Base-by-base conservation (phyloP, 169 alveolate species). In the Theileria annulata region DNA sequence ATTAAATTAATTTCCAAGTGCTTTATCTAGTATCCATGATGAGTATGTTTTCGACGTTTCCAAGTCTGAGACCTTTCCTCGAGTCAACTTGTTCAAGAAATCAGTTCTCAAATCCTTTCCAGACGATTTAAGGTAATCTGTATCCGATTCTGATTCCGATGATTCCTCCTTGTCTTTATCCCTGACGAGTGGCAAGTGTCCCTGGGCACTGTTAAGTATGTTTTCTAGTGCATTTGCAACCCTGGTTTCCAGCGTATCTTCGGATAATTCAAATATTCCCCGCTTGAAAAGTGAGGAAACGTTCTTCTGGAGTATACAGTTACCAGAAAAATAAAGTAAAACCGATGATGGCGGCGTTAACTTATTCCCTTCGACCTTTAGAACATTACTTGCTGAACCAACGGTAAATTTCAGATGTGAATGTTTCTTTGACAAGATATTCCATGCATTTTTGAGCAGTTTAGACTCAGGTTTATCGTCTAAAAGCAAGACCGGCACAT, bases 11-110 rank as follows among this genome's bases (percentile, higher is more conserved):
- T 64, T 3, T 5, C 51, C 28, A 25, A 64, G 15, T 2, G 88
- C 88, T 12, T 77, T 70, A 23, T 80, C 88, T 19, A 80, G 35
- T 31, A 80, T 77, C 88, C 88, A 80, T 8, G 88, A 80, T 0
- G 88, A 62, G 67, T 80, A 80, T 27, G 88, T 62, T 51, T 80
- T 80, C 6, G 88, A 80, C 31, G 64, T 73, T 23, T 54, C 23
- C 25, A 21, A 47, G 25, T 58, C 27, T 0, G 74, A 27, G 25
- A 28, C 2, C 25, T 49, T 59, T 9, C 67, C 69, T 15, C 75
- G 71, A 0, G 79, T 19, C 28, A 79, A 35, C 63, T 74, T 78
- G 28, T 72, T 71, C 12, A 80, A 42, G 73, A 80, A 80, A 49
- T 80, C 85, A 6, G 62, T 17, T 74, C 75, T 21, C 54, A 80